A percentile compares a stretch with the other conserved stretches of the same genome.
phyloP scores from a whole-genome alignment of 257 asterid genomes.

The Paulownia fortunei region DNA sequence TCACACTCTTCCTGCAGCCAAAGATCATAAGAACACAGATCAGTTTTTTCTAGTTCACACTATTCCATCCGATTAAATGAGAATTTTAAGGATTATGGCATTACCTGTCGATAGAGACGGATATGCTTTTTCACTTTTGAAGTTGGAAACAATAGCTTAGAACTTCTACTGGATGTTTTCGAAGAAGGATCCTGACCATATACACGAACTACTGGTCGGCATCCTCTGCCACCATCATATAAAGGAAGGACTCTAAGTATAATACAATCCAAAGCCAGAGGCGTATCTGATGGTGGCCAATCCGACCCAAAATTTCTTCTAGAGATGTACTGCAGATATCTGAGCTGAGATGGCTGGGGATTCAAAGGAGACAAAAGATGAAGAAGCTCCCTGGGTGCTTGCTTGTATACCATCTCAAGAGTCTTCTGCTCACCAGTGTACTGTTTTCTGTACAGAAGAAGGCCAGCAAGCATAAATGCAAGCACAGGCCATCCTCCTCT shows the following conservation, averaged over 20 bases:
- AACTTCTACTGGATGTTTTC: slow-evolving; percentile 73
- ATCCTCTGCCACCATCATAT: slow-evolving; percentile 81
- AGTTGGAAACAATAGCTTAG: slow-evolving; percentile 87
- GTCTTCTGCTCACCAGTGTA: slow-evolving; percentile 95
- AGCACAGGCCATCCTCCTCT: slow-evolving; percentile 99
- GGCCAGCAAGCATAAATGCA: slow-evolving; percentile 99
- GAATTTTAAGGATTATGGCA: slow-evolving; percentile 35
- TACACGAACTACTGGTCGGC: slow-evolving; percentile 84
- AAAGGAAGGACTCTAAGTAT: slow-evolving; percentile 75
- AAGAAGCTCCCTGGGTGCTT: slow-evolving; percentile 97
- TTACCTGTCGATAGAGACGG: slow-evolving; percentile 82
- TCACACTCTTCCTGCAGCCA: slow-evolving; percentile 88
- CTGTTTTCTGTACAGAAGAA: slow-evolving; percentile 92
- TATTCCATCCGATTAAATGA: slow-evolving; percentile 16
- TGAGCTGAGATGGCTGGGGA: slow-evolving; percentile 98
- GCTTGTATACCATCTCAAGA: slow-evolving; percentile 97
- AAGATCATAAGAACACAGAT: slow-evolving; percentile 31
- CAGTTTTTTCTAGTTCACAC: not conserved
- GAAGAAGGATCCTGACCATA: slow-evolving; percentile 93
- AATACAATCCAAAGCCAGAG: slow-evolving; percentile 82
- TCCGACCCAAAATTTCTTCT: slow-evolving; percentile 80
- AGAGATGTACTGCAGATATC: slow-evolving; percentile 95
- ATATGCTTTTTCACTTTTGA: slow-evolving; percentile 56
- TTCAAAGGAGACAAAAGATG: slow-evolving; percentile 93
- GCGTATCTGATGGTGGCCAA: slow-evolving; percentile 94